Conservation (phyloP, 2,329 filamentous ascomycete genomes). For the Furcasterigmium furcatum region DNA sequence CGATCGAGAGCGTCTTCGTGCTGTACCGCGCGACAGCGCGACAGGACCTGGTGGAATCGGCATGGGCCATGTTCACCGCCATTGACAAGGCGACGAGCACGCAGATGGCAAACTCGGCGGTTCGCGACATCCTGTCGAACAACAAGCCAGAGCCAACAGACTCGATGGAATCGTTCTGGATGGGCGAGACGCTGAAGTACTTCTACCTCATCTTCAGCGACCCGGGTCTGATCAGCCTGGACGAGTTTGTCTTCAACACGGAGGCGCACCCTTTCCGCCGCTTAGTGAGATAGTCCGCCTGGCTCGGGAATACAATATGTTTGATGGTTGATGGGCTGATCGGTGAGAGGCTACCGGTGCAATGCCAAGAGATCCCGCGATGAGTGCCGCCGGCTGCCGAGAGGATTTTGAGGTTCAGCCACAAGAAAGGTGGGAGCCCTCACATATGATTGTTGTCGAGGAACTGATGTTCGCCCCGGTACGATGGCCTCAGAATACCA, state of each 20-base stretch:
- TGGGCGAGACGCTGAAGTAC: constrained; percentile 26
- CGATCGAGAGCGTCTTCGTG: constrained; percentile 65
- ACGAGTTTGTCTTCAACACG: constrained; percentile 51
- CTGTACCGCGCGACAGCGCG: constrained; percentile 62
- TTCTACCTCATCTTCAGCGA: constrained; percentile 52
- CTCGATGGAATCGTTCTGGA: constrained; percentile 51
- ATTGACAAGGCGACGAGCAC: constrained; percentile 49
- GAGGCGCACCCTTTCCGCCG: constrained; percentile 30
- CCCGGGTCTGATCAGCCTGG: constrained; percentile 49
- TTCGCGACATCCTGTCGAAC: constrained; percentile 41
- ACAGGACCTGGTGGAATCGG: constrained; percentile 49
- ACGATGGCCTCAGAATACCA: no score
- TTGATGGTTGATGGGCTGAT: no score
- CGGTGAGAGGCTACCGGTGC: no score
- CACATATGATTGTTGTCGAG: no score
- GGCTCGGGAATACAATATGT: no score
- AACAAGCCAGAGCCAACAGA: constrained; percentile 40
- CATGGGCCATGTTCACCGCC: constrained; percentile 59
- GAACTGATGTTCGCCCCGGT: no score
- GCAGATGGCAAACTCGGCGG: constrained; percentile 48
- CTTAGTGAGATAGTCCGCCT: no score
- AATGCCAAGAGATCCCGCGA: no score
- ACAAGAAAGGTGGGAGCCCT: no score
- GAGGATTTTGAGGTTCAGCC: no score
- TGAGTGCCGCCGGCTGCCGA: no score